These are phyloP conservation scores for Agaricales sp. DNA, from an alignment of 1,284 basidiomycete genomes.

Conservation along the genomic window DNA sequence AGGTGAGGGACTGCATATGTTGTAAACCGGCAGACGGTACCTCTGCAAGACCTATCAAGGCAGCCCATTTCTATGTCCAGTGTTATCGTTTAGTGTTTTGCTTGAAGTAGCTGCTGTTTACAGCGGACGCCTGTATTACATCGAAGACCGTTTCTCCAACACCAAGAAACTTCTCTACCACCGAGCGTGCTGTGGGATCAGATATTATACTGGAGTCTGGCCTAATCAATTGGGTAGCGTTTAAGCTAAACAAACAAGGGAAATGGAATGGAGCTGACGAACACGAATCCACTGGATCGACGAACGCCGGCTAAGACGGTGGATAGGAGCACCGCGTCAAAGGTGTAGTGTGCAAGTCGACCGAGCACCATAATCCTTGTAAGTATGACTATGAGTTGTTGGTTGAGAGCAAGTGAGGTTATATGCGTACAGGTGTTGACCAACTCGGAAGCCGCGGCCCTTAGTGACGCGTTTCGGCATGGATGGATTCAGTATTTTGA, in stretches of 20 bases:
- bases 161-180: constrained; percentile 77
- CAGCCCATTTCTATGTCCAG: not conserved
- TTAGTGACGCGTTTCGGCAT: too few species aligned
- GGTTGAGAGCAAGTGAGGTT: not conserved
- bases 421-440: too few species aligned
- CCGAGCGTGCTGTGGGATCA: constrained; percentile 64
- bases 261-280: constrained; percentile 25
- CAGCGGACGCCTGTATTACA: constrained; percentile 66
- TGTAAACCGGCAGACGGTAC: too few species aligned
- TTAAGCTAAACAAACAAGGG: constrained; percentile 1
- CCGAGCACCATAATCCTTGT: constrained; percentile 58
- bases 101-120: constrained; percentile 77
- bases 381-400: not conserved
- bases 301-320: constrained; percentile 89
- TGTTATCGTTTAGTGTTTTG: constrained; percentile 21
- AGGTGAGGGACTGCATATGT: too few species aligned
- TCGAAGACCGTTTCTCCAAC: constrained; percentile 88
- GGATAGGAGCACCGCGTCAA: constrained; percentile 82
- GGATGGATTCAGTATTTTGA: too few species aligned
- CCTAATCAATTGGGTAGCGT: constrained; percentile 25
- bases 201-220: constrained; percentile 59
- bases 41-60: not conserved
- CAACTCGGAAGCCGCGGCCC: too few species aligned
- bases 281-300: constrained; percentile 85
- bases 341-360: constrained; percentile 72